Percentiles rank a stretch among this genome's conserved stretches.
These are phyloP conservation scores for Apiosordaria backusii DNA, from an alignment of 495 filamentous ascomycete genomes.

Conservation along the genomic window DNA sequence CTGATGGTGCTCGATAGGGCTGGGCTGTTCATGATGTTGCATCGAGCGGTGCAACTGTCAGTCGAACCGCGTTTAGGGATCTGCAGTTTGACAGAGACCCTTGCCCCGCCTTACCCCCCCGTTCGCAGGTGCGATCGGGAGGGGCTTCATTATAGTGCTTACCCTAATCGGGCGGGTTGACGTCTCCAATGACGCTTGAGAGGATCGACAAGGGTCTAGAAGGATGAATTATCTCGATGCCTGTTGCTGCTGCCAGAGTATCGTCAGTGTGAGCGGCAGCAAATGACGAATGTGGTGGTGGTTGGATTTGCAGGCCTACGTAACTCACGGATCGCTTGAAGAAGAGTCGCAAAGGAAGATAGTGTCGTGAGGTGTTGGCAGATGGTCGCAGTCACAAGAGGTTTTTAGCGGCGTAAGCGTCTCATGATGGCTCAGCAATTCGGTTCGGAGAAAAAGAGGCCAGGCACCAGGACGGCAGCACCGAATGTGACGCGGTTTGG, in stretches of 20 bases:
- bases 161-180: conserved; percentile 1
- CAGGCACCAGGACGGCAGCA: background rate
- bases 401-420: conserved; percentile 2
- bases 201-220: background rate
- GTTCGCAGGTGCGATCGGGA: conserved; percentile 2
- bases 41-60: background rate
- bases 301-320: background rate
- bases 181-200: conserved; percentile 13
- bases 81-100: conserved; percentile 14
- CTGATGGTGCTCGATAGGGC: background rate
- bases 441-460: background rate
- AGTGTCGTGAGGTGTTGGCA: background rate
- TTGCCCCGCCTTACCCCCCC: conserved; percentile 10
- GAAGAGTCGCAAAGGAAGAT: background rate
- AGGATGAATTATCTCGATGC: conserved; percentile 12
- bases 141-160: background rate
- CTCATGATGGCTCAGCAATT: conserved; percentile 7
- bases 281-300: background rate
- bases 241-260: conserved; percentile 3
- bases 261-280: background rate
- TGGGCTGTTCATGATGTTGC: conserved; percentile 1
- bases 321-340: background rate
- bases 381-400: background rate
- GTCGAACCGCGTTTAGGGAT: background rate
- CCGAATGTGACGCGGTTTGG: background rate